Evolutionary conservation across 2,329 filamentous ascomycete species (phyloP), one percentile per base, ranked within the genome.

Genomic region (Pseudocercospora fijiensis): DNA sequence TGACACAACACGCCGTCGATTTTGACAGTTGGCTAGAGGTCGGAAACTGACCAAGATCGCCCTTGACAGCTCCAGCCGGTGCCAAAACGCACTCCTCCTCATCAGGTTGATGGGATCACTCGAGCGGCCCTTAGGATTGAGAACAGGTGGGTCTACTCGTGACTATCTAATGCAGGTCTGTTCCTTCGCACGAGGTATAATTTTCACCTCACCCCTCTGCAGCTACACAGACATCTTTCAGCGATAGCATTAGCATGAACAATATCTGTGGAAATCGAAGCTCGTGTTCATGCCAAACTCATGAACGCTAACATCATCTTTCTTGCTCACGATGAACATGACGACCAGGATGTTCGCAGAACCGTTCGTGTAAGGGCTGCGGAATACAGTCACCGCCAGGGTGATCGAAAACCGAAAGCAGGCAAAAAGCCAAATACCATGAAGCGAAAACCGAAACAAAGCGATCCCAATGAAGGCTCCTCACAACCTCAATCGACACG

Each of bases 331-430:
- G 53, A 58, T 20, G 24, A 45, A 20, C 53, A 20, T 20, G 26
- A 62, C 6, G 53, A 62, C 18, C 37, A 62, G 22, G 37, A 62
- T 13, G n/a, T 33, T 26, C 52, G 60, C 1, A 26, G 60, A 30
- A 60, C 58, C 28, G 60, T 65, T 11, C 55, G 63, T 16, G 61
- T 60, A 1, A 45, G 33, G 20, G 63, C 63, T 27, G 55, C 63
- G 26, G 51, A 65, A 51, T 55, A 65, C 27, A 65, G 63, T 45
- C 63, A 65, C n/a, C 45, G 53, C 10, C 27, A 27, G n/a, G 60
- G 60, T 2, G 53, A 56, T 33, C 43, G 63, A 16, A 55, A 57
- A 45, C 33, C 60, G n/a, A 62, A 65, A 10, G 28, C 47, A 11
- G 58, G 52, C 51, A 58, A 57, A 20, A 22, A 57, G 11, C 53